phyloP scores from a whole-genome alignment of 2,329 filamentous ascomycete species.

The Pestalotiopsis sp. region DNA sequence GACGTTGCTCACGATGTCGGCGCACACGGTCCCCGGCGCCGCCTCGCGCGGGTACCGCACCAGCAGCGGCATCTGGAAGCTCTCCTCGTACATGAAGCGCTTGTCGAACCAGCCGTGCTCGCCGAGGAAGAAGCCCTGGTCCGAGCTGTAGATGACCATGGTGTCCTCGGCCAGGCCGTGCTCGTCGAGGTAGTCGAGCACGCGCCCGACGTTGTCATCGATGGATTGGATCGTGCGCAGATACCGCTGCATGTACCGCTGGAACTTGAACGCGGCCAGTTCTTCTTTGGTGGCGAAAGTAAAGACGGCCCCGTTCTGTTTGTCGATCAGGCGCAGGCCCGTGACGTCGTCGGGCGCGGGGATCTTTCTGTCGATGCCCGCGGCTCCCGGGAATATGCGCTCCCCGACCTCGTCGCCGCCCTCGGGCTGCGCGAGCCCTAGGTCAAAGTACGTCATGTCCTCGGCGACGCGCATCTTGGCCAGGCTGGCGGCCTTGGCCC shows the following conservation, averaged over 20 bases:
- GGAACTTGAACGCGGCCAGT: slow-evolving; percentile 56
- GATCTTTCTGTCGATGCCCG: slow-evolving; percentile 29
- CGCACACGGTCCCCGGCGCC: slow-evolving; percentile 37
- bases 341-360: slow-evolving; percentile 18
- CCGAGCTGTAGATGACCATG: slow-evolving; percentile 55
- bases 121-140: slow-evolving; percentile 59
- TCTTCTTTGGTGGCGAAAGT: slow-evolving; percentile 43
- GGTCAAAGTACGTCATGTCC: slow-evolving; percentile 54
- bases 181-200: slow-evolving; percentile 48
- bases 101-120: slow-evolving; percentile 63
- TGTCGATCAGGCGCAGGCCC: slow-evolving; percentile 41
- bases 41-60: slow-evolving; percentile 49
- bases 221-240: slow-evolving; percentile 54
- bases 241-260: slow-evolving; percentile 60
- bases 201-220: slow-evolving; percentile 53
- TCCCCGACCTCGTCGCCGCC: slow-evolving; percentile 44
- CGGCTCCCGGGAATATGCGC: slow-evolving; percentile 29
- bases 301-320: slow-evolving; percentile 48
- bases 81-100: slow-evolving; percentile 61
- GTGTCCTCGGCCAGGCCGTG: slow-evolving; percentile 47
- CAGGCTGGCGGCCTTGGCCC: slow-evolving; percentile 48
- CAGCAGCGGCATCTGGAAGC: slow-evolving; percentile 59
- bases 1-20: slow-evolving; percentile 56
- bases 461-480: slow-evolving; percentile 56
- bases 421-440: slow-evolving; percentile 54